Conservation (phyloP, 1,284 basidiomycete species). For the Takashimella koratensis region DNA sequence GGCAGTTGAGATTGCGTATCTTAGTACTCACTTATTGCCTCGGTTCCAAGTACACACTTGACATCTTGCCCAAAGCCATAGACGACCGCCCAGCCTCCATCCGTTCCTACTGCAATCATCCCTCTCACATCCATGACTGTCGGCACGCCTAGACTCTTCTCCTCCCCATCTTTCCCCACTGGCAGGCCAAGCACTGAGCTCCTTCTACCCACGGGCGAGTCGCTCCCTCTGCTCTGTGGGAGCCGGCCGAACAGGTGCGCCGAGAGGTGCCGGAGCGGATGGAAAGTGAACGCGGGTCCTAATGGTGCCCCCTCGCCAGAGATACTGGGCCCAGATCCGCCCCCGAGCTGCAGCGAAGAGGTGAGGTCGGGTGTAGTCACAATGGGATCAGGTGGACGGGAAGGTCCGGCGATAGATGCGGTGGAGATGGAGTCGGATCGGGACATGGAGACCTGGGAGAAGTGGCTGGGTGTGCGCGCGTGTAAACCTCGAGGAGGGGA, state of each 20-base stretch:
- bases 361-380: background rate
- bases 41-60: slow-evolving; percentile 70
- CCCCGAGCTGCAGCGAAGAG: background rate
- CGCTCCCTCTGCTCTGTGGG: background rate
- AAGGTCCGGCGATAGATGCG: slow-evolving; percentile 11
- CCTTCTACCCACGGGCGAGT: slow-evolving; percentile 30
- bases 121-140: slow-evolving; percentile 82
- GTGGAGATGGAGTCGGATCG: slow-evolving; percentile 39
- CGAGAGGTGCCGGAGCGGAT: slow-evolving; percentile 61
- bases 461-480: slow-evolving; percentile 31
- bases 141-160: slow-evolving; percentile 56
- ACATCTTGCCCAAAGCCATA: slow-evolving; percentile 89
- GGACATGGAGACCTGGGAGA: slow-evolving; percentile 41
- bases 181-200: slow-evolving; percentile 56
- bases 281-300: slow-evolving; percentile 36
- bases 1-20: slow-evolving; percentile 6
- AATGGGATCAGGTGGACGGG: slow-evolving; percentile 2
- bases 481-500: slow-evolving; percentile 17
- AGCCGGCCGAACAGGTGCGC: slow-evolving; percentile 52
- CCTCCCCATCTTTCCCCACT: background rate
- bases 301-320: background rate
- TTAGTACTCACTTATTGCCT: slow-evolving; percentile 58
- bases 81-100: slow-evolving; percentile 70
- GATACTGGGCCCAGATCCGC: background rate
- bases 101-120: slow-evolving; percentile 83